A percentile compares a stretch with the other conserved stretches of the same genome.
phyloP scores from a whole-genome alignment of 148 eudicot genomes.

The Polygonum aviculare region DNA sequence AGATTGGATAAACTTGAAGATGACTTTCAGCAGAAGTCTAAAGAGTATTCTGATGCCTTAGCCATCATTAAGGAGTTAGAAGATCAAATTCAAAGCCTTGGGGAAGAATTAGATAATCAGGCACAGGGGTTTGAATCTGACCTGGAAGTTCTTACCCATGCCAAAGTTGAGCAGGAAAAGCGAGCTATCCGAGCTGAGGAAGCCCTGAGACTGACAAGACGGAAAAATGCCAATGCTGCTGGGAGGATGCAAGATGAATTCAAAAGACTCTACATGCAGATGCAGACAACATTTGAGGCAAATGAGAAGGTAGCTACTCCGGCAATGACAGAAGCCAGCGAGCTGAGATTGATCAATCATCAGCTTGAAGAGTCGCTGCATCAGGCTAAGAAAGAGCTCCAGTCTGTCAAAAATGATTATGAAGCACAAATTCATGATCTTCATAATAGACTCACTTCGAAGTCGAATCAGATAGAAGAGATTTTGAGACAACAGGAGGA shows the following conservation, averaged over 20 bases:
- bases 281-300: constrained; percentile 63
- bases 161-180: constrained; percentile 80
- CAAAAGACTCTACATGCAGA: constrained; percentile 50
- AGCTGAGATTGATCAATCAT: constrained; percentile 47
- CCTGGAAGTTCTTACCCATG: constrained; percentile 48
- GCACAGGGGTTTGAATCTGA: constrained; percentile 71
- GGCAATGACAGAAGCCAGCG: constrained; percentile 68
- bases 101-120: constrained; percentile 69
- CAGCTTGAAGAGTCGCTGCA: constrained; percentile 50
- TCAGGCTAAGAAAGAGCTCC: constrained; percentile 46
- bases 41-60: constrained; percentile 39
- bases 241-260: constrained; percentile 83
- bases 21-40: constrained; percentile 39
- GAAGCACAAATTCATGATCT: constrained; percentile 50
- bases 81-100: constrained; percentile 43
- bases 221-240: constrained; percentile 71
- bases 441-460: constrained; percentile 25
- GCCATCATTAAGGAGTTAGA: constrained; percentile 48
- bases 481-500: constrained; percentile 30
- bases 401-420: constrained; percentile 33
- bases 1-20: constrained; percentile 48
- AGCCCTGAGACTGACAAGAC: constrained; percentile 45
- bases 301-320: constrained; percentile 65
- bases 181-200: constrained; percentile 86
- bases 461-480: constrained; percentile 28